These are phyloP conservation scores for Cercospora berteroae DNA, from an alignment of 2,329 filamentous ascomycete species.

Conservation along the genomic window DNA sequence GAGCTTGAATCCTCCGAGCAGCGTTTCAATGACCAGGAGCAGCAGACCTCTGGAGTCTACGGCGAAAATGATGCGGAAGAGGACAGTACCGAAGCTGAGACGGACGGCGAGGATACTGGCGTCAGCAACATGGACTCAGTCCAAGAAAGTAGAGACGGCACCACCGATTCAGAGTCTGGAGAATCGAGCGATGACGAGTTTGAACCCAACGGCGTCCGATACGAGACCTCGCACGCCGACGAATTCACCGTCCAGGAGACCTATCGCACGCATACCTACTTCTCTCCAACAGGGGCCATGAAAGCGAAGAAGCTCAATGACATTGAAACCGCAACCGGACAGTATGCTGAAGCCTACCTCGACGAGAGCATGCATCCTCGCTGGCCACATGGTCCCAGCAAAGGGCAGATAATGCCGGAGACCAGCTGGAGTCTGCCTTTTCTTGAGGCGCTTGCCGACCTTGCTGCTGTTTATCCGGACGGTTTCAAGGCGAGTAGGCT, in stretches of 20 bases:
- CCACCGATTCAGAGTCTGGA: not conserved
- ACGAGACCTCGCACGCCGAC: not conserved
- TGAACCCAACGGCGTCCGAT: not conserved
- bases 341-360: not conserved
- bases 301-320: not conserved
- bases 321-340: not conserved
- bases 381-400: not conserved
- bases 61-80: too few species aligned
- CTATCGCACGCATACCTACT: not conserved
- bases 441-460: not conserved
- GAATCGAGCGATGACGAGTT: not conserved
- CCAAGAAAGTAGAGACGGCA: too few species aligned
- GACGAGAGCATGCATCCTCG: not conserved
- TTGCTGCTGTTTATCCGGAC: not conserved
- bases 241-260: not conserved
- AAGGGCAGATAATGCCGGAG: not conserved
- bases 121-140: too few species aligned
- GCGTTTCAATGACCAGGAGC: not conserved
- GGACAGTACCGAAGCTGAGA: too few species aligned
- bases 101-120: too few species aligned
- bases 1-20: not conserved
- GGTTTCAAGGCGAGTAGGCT: not conserved
- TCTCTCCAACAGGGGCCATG: not conserved
- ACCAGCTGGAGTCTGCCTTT: not conserved
- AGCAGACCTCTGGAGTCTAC: too few species aligned